A percentile compares a stretch with the other conserved stretches of the same genome.
These are phyloP conservation scores for Termitomyces sp. DNA, from an alignment of 768 basidiomycete species.

Conservation along the genomic window DNA sequence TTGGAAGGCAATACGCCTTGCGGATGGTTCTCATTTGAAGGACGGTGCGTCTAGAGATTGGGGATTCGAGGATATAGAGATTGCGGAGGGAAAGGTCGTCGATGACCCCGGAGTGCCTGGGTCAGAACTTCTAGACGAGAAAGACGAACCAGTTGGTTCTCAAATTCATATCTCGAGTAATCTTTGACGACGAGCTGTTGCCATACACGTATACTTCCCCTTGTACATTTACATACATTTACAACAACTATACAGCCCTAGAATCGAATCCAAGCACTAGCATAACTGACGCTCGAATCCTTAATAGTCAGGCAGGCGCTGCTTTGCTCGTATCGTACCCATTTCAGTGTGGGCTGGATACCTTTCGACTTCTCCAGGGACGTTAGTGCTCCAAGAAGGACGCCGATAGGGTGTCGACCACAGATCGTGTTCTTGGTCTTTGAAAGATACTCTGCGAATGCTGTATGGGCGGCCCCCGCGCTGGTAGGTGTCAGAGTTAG, in stretches of 20 bases:
- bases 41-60: conserved; percentile 67
- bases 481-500: conserved; percentile 57
- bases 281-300: conserved; percentile 96
- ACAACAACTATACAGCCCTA: conserved; percentile 24
- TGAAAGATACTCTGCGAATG: conserved; percentile 66
- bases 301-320: conserved; percentile 61
- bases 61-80: conserved; percentile 76
- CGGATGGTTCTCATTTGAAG: conserved; percentile 56
- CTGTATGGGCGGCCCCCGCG: conserved; percentile 52
- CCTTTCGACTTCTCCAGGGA: conserved; percentile 46
- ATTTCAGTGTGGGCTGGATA: conserved; percentile 51
- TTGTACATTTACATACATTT: not conserved
- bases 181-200: conserved; percentile 24
- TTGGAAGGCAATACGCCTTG: conserved; percentile 50
- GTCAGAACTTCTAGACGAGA: conserved; percentile 47
- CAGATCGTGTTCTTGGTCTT: conserved; percentile 94
- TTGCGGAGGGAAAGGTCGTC: conserved; percentile 68
- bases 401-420: conserved; percentile 93
- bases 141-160: conserved; percentile 55
- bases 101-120: conserved; percentile 69
- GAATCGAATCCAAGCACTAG: conserved; percentile 80
- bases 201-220: not conserved
- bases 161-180: conserved; percentile 41
- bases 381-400: conserved; percentile 77
- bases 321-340: conserved; percentile 95